phyloP scores from a whole-genome alignment of 2,329 filamentous ascomycete genomes.

The Alternaria ethzedia region DNA sequence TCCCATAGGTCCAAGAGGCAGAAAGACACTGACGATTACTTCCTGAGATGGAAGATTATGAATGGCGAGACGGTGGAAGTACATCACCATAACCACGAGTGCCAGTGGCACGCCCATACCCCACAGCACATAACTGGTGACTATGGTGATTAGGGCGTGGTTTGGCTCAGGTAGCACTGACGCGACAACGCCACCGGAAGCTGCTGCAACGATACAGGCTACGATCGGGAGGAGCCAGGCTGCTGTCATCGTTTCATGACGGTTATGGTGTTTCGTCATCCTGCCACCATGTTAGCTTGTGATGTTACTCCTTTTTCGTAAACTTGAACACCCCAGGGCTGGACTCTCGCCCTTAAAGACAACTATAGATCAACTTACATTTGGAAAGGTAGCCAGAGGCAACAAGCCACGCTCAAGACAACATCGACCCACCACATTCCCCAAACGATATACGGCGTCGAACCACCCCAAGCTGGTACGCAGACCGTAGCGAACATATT shows the following conservation, averaged over 20 bases:
- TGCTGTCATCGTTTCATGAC: slow-evolving; percentile 62
- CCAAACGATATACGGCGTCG: slow-evolving; percentile 55
- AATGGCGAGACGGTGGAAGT: slow-evolving; percentile 72
- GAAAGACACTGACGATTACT: slow-evolving; percentile 70
- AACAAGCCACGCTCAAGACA: slow-evolving; percentile 51
- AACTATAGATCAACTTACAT: slow-evolving; percentile 30
- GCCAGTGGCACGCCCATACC: slow-evolving; percentile 68
- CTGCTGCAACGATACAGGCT: slow-evolving; percentile 68
- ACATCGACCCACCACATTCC: slow-evolving; percentile 58
- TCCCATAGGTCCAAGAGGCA: slow-evolving; percentile 70
- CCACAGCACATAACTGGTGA: slow-evolving; percentile 71
- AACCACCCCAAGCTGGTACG: slow-evolving; percentile 63
- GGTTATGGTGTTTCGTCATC: slow-evolving; percentile 37
- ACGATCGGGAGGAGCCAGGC: slow-evolving; percentile 71
- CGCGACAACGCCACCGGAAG: slow-evolving; percentile 67
- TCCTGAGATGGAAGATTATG: slow-evolving; percentile 70
- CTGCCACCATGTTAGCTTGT: slow-evolving; percentile 6
- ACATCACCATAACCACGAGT: slow-evolving; percentile 67
- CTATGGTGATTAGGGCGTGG: slow-evolving; percentile 66
- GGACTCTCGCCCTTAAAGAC: no score
- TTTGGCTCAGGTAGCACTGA: slow-evolving; percentile 60
- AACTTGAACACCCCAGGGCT: no score
- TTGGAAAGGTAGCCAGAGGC: slow-evolving; percentile 36
- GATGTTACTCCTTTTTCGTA: not conserved
- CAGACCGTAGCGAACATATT: slow-evolving; percentile 69